Percentiles rank a stretch among this genome's conserved stretches.
Evolutionary conservation across 495 filamentous ascomycete species (phyloP).

Genomic region (Pyrenula aspistea): DNA sequence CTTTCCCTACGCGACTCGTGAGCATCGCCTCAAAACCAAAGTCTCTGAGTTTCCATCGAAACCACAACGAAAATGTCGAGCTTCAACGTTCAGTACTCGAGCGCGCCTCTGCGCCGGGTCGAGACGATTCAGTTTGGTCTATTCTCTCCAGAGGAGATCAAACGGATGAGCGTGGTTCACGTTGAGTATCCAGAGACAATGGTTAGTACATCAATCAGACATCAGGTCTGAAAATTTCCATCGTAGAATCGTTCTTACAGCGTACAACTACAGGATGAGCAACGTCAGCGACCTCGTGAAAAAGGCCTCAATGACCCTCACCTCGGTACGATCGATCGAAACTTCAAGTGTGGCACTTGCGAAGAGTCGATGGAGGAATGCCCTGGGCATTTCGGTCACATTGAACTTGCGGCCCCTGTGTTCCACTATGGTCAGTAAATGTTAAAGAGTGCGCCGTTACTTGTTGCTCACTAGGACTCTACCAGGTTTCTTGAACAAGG

Average conservation of each 20-base stretch:
- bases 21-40: neutral
- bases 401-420: slow-evolving; percentile 88
- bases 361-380: slow-evolving; percentile 89
- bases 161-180: slow-evolving; percentile 87
- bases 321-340: slow-evolving; percentile 87
- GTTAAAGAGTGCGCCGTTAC: neutral
- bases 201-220: slow-evolving; percentile 32
- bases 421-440: slow-evolving; percentile 62
- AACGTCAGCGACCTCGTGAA: slow-evolving; percentile 71
- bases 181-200: slow-evolving; percentile 96
- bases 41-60: slow-evolving; percentile 7
- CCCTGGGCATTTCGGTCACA: slow-evolving; percentile 95
- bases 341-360: slow-evolving; percentile 89
- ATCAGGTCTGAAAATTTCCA: slow-evolving; percentile 2
- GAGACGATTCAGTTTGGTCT: slow-evolving; percentile 98
- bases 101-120: slow-evolving; percentile 88
- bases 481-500: slow-evolving; percentile 84
- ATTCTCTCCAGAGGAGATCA: slow-evolving; percentile 92
- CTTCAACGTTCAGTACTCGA: slow-evolving; percentile 81
- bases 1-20: neutral
- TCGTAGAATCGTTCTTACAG: slow-evolving; percentile 14
- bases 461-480: slow-evolving; percentile 17
- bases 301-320: slow-evolving; percentile 87
- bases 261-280: slow-evolving; percentile 54
- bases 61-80: slow-evolving; percentile 58